Conservation (phyloP, 768 basidiomycete genomes). For the Mycena capillaripes region DNA sequence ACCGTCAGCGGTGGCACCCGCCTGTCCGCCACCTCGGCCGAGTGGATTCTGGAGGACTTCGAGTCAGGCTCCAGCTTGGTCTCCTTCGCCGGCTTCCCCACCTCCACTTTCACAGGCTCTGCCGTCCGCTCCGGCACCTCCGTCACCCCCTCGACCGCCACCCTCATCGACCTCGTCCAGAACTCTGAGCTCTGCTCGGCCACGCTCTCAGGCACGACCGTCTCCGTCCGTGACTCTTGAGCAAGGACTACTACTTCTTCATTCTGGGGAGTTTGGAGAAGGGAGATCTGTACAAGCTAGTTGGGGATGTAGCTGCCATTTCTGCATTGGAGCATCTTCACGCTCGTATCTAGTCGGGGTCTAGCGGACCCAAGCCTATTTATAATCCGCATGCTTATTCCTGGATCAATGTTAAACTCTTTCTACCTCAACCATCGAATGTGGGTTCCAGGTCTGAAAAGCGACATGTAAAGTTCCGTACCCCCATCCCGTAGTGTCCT, state of each 20-base stretch:
- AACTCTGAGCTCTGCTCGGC: background rate
- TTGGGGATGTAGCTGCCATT: background rate
- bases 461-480: constrained; percentile 1
- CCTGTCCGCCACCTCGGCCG: too few species aligned
- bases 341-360: background rate
- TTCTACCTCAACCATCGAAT: constrained; percentile 1
- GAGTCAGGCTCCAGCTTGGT: constrained; percentile 2
- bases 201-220: background rate
- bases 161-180: background rate
- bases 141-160: background rate
- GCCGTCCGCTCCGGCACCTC: background rate
- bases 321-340: background rate
- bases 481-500: background rate
- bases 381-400: constrained; percentile 1
- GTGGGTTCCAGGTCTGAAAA: constrained; percentile 8
- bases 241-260: background rate
- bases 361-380: background rate
- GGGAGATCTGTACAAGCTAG: background rate
- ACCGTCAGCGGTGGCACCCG: too few species aligned
- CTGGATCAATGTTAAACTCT: background rate
- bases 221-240: background rate
- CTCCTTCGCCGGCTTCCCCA: constrained; percentile 2
- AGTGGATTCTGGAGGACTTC: background rate
- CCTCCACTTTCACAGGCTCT: constrained; percentile 5
- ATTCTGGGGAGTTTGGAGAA: background rate